These are phyloP conservation scores for Phytopythium ostracodes DNA, from an alignment of 352 stramenopile genomes.

Conservation along the genomic window DNA sequence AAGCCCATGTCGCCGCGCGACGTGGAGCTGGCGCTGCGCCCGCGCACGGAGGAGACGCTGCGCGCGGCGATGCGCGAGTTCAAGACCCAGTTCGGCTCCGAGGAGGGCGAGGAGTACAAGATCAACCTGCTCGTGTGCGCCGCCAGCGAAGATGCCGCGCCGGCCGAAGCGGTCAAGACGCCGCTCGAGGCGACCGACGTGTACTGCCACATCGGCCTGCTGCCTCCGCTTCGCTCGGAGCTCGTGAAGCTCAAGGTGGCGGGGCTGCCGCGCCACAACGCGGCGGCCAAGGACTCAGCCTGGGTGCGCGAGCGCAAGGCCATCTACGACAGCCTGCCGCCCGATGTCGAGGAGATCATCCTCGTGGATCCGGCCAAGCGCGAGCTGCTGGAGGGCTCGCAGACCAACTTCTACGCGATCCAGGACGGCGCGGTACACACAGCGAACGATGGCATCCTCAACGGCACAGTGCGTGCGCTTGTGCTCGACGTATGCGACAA, in stretches of 20 bases:
- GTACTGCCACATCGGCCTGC: constrained; percentile 70
- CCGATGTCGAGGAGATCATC: constrained; percentile 77
- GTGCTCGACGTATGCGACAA: constrained; percentile 63
- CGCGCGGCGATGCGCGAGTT: constrained; percentile 65
- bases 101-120: constrained; percentile 74
- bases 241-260: constrained; percentile 72
- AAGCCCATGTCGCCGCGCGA: constrained; percentile 15
- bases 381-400: constrained; percentile 66
- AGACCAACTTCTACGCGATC: constrained; percentile 84
- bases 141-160: constrained; percentile 10
- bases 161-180: constrained; percentile 2
- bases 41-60: constrained; percentile 58
- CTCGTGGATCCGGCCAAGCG: constrained; percentile 69
- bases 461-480: constrained; percentile 69
- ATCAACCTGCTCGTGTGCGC: constrained; percentile 73
- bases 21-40: constrained; percentile 43
- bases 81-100: constrained; percentile 31
- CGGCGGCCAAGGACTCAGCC: constrained; percentile 64
- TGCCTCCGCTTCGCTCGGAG: constrained; percentile 49
- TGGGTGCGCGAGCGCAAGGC: constrained; percentile 73
- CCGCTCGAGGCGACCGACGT: constrained; percentile 38
- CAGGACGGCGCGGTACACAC: constrained; percentile 52
- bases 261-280: constrained; percentile 66
- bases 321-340: constrained; percentile 67
- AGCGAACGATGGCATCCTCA: constrained; percentile 67